Evolutionary conservation across 75 land plant genomes (phyloP).

Genomic region (Picea glauca): DNA sequence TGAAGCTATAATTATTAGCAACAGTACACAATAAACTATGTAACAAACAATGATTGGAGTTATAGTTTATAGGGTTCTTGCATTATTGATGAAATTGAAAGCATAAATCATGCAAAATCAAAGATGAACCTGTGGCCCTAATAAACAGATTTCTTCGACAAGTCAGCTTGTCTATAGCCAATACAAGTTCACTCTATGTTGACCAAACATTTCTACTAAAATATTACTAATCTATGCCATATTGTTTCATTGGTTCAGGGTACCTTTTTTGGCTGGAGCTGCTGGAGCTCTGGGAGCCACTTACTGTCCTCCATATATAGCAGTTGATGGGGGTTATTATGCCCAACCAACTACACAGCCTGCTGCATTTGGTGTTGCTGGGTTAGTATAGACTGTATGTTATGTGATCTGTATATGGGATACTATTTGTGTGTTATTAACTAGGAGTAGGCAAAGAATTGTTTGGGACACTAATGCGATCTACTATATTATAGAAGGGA

Average conservation of each 20-base stretch:
- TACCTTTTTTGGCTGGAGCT: constrained; percentile 81
- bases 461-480: background rate
- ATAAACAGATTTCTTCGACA: too few species aligned
- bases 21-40: too few species aligned
- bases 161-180: too few species aligned
- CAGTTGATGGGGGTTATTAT: constrained; percentile 68
- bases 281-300: constrained; percentile 73
- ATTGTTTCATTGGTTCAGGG: constrained; percentile 26
- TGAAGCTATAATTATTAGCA: too few species aligned
- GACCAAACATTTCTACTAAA: too few species aligned
- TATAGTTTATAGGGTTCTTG: too few species aligned
- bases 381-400: constrained; percentile 16
- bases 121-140: too few species aligned
- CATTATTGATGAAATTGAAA: too few species aligned
- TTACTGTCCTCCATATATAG: constrained; percentile 62
- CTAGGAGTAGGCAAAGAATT: background rate
- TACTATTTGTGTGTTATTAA: background rate
- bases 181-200: too few species aligned
- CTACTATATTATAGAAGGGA: background rate
- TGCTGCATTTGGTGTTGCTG: constrained; percentile 31
- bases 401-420: background rate
- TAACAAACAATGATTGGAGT: too few species aligned
- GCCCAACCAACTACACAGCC: constrained; percentile 53
- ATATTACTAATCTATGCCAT: too few species aligned
- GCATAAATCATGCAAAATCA: too few species aligned